Evolutionary conservation across 805 yeast genomes (phyloP).

Genomic region (Candida suzukii): DNA sequence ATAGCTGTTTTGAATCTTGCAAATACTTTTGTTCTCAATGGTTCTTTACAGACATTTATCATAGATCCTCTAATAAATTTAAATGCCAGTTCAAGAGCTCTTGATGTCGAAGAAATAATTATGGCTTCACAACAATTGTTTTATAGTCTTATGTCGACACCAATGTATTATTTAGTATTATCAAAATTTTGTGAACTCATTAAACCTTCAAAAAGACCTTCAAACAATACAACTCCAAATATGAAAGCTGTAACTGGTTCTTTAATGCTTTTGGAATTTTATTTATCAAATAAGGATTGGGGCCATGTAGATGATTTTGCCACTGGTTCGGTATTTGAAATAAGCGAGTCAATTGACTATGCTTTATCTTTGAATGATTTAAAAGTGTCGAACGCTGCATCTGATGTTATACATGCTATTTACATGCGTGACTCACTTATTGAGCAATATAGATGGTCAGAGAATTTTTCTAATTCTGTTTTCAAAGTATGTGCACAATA

Average conservation of each 20-base stretch:
- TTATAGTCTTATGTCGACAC: not conserved
- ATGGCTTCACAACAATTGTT: not conserved
- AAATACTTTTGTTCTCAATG: slow-evolving; percentile 8
- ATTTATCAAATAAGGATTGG: not conserved
- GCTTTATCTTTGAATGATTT: not conserved
- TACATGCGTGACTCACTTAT: no score
- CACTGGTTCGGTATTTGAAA: not conserved
- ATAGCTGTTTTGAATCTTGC: slow-evolving; percentile 9
- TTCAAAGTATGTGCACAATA: no score
- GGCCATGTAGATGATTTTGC: not conserved
- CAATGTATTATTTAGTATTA: not conserved
- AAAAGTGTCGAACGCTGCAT: not conserved
- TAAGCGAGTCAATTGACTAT: no score
- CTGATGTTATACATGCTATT: no score
- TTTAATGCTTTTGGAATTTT: not conserved
- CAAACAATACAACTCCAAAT: not conserved
- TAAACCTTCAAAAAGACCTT: no score
- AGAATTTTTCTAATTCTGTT: no score
- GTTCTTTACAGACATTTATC: slow-evolving; percentile 8
- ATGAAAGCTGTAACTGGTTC: not conserved
- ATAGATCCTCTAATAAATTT: slow-evolving; percentile 7
- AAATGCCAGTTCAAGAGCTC: slow-evolving; percentile 9
- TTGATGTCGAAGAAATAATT: slow-evolving; percentile 6
- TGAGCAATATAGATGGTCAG: no score
- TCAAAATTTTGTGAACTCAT: not conserved